A percentile compares a stretch with the other conserved stretches of the same genome.
Conservation (phyloP, 441 rosid species). For the Mallotus japonicus region DNA sequence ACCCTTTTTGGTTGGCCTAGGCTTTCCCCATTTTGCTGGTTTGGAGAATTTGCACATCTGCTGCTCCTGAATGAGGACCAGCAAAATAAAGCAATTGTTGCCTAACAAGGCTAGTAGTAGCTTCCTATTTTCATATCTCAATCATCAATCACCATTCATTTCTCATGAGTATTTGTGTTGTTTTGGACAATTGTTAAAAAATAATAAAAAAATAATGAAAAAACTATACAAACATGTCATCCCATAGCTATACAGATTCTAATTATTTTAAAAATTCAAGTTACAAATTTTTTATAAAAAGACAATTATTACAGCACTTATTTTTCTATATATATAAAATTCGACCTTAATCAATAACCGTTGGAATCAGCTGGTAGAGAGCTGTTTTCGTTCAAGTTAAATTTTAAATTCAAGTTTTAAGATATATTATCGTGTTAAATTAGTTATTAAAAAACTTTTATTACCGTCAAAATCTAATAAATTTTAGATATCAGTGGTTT, state of each 20-base stretch:
- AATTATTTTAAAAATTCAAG: no score
- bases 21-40: not conserved
- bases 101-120: not conserved
- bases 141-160: not conserved
- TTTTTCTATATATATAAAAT: no score
- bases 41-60: not conserved
- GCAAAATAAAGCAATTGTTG: not conserved
- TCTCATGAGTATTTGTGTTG: not conserved
- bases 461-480: no score
- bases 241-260: not conserved
- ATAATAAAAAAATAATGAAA: not conserved
- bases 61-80: not conserved
- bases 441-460: no score
- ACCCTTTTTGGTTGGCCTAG: not conserved
- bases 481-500: no score
- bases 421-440: no score
- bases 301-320: no score
- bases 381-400: no score
- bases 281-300: no score
- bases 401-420: no score
- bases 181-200: slow-evolving; percentile 3
- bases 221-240: not conserved
- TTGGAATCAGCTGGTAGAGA: no score
- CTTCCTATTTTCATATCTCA: not conserved
- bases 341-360: no score